Conservation (phyloP, 306 rosid genomes). For the Datisca glomerata region DNA sequence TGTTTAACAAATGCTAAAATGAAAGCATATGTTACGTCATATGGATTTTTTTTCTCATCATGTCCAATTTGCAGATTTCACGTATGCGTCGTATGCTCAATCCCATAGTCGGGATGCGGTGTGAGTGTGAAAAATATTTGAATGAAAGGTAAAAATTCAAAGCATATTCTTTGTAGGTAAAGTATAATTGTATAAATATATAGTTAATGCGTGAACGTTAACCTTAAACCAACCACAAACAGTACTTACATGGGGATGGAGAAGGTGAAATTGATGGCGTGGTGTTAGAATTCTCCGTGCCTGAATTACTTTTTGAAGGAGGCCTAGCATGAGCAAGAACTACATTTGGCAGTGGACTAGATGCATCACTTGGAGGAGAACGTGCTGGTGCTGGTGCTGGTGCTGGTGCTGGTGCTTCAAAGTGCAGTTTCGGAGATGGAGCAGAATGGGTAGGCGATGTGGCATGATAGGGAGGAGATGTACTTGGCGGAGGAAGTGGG, state of each 20-base stretch:
- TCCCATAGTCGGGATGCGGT: too few species aligned
- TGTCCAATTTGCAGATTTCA: too few species aligned
- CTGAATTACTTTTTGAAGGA: constrained; percentile 41
- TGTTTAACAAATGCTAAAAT: too few species aligned
- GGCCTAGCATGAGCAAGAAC: constrained; percentile 63
- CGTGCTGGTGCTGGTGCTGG: constrained; percentile 29
- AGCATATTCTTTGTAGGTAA: too few species aligned
- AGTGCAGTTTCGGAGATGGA: constrained; percentile 35
- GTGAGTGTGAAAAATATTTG: too few species aligned
- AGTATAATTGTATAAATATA: too few species aligned
- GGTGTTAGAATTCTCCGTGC: constrained; percentile 16
- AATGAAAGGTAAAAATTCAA: too few species aligned
- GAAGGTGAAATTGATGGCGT: constrained; percentile 21
- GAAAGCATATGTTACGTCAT: too few species aligned
- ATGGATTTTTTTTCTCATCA: too few species aligned
- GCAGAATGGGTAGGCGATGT: constrained; percentile 36
- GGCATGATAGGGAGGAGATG: constrained; percentile 21
- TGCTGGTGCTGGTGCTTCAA: constrained; percentile 29
- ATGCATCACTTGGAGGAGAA: constrained; percentile 39
- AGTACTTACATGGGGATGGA: constrained; percentile 50
- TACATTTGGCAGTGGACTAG: constrained; percentile 66
- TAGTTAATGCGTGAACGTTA: too few species aligned
- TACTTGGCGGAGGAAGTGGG: constrained; percentile 40
- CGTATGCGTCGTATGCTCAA: too few species aligned
- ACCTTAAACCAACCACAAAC: too few species aligned